phyloP scores from a whole-genome alignment of 1,284 basidiomycete genomes.

The Moesziomyces globuligerus region DNA sequence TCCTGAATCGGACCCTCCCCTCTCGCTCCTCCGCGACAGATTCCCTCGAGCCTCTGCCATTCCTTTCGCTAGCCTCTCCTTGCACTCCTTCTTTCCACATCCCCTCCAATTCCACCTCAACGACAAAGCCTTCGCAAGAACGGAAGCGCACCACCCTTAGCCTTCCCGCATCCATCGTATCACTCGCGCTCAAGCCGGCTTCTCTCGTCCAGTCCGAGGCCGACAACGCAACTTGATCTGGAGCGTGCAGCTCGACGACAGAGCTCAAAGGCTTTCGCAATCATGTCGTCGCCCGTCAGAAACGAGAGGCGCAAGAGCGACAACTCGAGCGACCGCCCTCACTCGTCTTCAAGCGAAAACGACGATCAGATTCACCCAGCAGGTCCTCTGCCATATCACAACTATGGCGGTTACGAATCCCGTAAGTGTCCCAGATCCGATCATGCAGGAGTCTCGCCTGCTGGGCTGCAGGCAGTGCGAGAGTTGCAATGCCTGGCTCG shows the following conservation, averaged over 20 bases:
- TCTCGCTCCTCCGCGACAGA: background rate
- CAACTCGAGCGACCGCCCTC: slow-evolving; percentile 31
- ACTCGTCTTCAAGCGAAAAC: slow-evolving; percentile 22
- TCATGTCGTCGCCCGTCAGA: slow-evolving; percentile 26
- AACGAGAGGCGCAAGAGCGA: slow-evolving; percentile 23
- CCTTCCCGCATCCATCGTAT: background rate
- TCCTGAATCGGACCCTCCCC: background rate
- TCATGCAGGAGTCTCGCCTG: background rate
- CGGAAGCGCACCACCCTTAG: background rate
- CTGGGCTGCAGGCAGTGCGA: background rate
- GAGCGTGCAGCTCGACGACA: background rate
- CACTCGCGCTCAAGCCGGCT: background rate
- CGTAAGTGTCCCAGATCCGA: slow-evolving; percentile 13
- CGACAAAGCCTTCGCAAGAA: background rate
- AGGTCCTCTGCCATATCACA: slow-evolving; percentile 23
- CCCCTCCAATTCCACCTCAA: no score
- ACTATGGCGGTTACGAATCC: slow-evolving; percentile 18
- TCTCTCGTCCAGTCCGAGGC: background rate
- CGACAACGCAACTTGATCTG: background rate
- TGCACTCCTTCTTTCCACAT: no score
- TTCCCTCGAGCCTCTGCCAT: background rate
- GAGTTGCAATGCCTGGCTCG: background rate
- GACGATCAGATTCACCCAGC: slow-evolving; percentile 26
- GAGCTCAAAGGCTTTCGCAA: background rate
- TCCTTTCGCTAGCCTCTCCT: no score